Conservation (phyloP, 805 yeast genomes). For the Yarrowia alimentaria region DNA sequence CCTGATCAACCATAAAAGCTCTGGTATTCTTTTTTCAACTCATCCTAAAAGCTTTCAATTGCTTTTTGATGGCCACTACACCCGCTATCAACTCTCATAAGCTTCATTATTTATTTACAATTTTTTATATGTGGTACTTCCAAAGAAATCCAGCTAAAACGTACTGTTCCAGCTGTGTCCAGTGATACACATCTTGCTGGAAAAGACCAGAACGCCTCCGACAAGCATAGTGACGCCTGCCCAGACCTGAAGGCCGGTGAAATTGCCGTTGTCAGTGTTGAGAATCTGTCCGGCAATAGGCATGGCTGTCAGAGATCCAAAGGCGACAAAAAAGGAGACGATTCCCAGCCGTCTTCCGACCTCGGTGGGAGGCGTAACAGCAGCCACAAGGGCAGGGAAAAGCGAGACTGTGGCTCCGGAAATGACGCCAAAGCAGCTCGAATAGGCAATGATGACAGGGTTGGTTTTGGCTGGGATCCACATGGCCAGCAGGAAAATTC, state of each 20-base stretch:
- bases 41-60: too few species aligned
- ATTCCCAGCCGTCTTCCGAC: constrained; percentile 73
- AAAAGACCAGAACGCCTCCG: constrained; percentile 1
- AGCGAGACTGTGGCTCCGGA: constrained; percentile 61
- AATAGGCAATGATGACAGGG: constrained; percentile 49
- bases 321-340: constrained; percentile 49
- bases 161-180: neutral
- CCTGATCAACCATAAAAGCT: too few species aligned
- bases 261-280: neutral
- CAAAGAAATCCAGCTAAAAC: neutral
- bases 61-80: too few species aligned
- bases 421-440: constrained; percentile 55
- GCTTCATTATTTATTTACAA: too few species aligned
- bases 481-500: constrained; percentile 50
- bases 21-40: too few species aligned
- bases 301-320: constrained; percentile 42
- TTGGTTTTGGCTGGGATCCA: constrained; percentile 54
- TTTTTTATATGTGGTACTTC: too few species aligned
- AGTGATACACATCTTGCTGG: constrained; percentile 2
- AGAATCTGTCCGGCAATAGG: constrained; percentile 41
- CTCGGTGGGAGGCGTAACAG: constrained; percentile 58
- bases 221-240: constrained; percentile 18
- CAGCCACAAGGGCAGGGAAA: constrained; percentile 66
- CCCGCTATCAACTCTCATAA: too few species aligned
- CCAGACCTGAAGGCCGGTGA: constrained; percentile 16